Conservation (phyloP, 257 asterid genomes). For the Forsythia suspensa region DNA sequence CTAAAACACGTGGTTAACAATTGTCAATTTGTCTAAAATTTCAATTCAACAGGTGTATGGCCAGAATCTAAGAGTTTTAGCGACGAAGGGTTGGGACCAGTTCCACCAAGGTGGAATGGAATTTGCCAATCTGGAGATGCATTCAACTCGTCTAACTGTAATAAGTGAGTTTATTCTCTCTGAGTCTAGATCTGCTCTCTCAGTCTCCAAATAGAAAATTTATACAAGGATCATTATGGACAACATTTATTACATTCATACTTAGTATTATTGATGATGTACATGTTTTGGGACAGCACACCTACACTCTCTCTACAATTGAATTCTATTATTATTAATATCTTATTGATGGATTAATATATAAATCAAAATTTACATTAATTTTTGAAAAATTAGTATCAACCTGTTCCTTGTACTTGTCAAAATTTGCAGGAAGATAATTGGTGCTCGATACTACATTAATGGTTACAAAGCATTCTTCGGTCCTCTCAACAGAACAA, state of each 20-base stretch:
- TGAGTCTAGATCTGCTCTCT: too few relatives aligned
- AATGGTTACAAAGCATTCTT: constrained; percentile 66
- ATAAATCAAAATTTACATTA: too few relatives aligned
- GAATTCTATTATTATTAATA: too few relatives aligned
- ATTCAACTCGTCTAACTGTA: constrained; percentile 74
- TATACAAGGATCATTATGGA: too few relatives aligned
- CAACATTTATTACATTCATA: too few relatives aligned
- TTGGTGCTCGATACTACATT: constrained; percentile 85
- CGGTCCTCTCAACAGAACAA: constrained; percentile 61
- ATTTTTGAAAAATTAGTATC: too few relatives aligned
- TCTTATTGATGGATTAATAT: too few relatives aligned
- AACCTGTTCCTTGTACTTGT: neutral
- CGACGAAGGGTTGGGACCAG: constrained; percentile 63
- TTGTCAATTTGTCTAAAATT: neutral
- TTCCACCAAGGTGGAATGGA: constrained; percentile 85
- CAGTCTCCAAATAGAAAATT: too few relatives aligned
- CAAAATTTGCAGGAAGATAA: constrained; percentile 54
- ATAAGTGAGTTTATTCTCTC: constrained; percentile 45
- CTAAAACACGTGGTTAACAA: neutral
- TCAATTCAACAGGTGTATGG: constrained; percentile 66
- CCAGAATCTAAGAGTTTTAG: constrained; percentile 82
- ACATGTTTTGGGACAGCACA: too few relatives aligned
- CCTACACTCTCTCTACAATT: too few relatives aligned
- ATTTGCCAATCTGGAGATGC: constrained; percentile 71
- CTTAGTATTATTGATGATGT: too few relatives aligned